Conservation (phyloP, 495 filamentous ascomycete species). For the Lasiosphaeriaceae sp. region DNA sequence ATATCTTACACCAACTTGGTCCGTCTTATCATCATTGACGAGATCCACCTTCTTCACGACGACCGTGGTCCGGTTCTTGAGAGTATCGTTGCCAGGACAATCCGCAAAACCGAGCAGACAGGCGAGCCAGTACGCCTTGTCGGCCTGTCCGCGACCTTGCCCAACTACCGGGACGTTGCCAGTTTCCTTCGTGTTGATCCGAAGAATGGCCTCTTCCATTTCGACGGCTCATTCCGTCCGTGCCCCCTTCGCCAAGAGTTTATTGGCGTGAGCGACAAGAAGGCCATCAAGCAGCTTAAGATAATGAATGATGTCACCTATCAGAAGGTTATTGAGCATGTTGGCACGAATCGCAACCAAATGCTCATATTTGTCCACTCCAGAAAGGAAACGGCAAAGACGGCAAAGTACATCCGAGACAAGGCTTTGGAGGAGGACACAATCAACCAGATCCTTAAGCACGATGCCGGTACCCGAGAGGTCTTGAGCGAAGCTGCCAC, state of each 20-base stretch:
- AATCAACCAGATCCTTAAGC: conserved; percentile 90
- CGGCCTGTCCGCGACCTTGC: conserved; percentile 89
- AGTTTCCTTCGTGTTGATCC: conserved; percentile 92
- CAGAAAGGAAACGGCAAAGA: conserved; percentile 96
- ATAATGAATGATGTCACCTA: conserved; percentile 99
- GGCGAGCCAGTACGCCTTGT: conserved; percentile 87
- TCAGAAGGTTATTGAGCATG: conserved; percentile 95
- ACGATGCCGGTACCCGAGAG: conserved; percentile 87
- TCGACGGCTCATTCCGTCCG: conserved; percentile 89
- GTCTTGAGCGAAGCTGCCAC: conserved; percentile 82
- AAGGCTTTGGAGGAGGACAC: conserved; percentile 95
- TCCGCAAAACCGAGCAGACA: conserved; percentile 87
- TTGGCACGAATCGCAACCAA: conserved; percentile 83
- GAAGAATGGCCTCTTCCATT: conserved; percentile 84
- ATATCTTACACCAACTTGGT: conserved; percentile 96
- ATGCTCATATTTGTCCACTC: conserved; percentile 99
- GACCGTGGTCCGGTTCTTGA: conserved; percentile 96
- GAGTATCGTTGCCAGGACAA: conserved; percentile 92
- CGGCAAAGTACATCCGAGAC: conserved; percentile 90
- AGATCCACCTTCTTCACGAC: conserved; percentile 96
- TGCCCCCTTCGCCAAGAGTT: conserved; percentile 96
- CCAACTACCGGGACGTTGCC: conserved; percentile 95
- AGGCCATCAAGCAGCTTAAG: conserved; percentile 98
- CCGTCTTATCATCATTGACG: conserved; percentile 90
- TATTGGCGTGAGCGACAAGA: conserved; percentile 95